Evolutionary conservation across 768 basidiomycete genomes (phyloP), one percentile per base, ranked within the genome.

Genomic region (Boletus rex-veris): DNA sequence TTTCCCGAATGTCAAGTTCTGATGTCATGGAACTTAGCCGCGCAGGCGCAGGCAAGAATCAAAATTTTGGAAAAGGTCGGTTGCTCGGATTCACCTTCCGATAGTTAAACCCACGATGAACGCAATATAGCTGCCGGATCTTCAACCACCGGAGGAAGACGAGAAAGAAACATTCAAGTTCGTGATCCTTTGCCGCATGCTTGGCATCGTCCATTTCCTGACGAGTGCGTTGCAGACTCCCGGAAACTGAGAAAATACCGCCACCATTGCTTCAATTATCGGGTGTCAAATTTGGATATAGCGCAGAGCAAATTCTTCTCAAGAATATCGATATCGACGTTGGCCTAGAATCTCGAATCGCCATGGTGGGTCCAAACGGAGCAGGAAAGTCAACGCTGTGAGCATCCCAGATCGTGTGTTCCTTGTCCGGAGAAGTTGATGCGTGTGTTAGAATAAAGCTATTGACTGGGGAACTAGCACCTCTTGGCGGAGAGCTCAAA

Each of bases 231-330:
- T 28, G 16, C 28, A 92, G 90, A 63, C 91, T 99, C 80, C 92
- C 93, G 2, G 95, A 97, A 54, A 85, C 93, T 7, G 97, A 98
- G 65, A 98, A 98, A 75, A 92, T 98, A 62, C 94, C 97, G 5
- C 95, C 97, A 7, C 97, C 97, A 0, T 72, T 98, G 14, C 76
- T 99, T 16, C 97, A 98, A 67, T 84, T 98, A 66, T 87, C 89
- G 57, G 88, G 92, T 61, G 90, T 91, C 26, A 85, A 83, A 1
- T 99, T 98, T 66, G 92, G 93, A 31, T 99, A 98, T 71, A 77
- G 78, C 1, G 74, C 76, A 1, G 87, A 92, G 10, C 90, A 88
- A 63, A 69, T 88, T 36, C 78, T 98, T 45, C 73, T 99, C 26
- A 86, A 84, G 61, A 75, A 74, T 45, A 77, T 95, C 59, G 90